These are phyloP conservation scores for Trametes cingulata DNA, from an alignment of 768 basidiomycete genomes.

Conservation along the genomic window DNA sequence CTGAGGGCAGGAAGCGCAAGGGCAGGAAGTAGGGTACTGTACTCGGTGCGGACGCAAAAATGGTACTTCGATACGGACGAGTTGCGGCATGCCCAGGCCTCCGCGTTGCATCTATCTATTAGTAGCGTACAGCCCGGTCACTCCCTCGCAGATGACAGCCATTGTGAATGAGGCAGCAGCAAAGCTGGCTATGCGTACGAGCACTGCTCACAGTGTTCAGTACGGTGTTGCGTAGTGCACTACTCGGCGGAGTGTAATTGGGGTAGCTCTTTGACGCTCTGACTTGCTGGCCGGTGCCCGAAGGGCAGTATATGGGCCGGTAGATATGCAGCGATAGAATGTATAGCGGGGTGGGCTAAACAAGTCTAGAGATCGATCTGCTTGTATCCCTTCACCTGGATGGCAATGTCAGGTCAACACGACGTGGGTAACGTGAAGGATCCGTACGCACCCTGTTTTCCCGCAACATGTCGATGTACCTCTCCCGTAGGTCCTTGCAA, in stretches of 20 bases:
- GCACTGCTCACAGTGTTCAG: no score
- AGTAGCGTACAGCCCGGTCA: not conserved
- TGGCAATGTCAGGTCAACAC: not conserved
- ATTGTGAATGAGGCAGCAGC: not conserved
- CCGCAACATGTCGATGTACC: constrained; percentile 75
- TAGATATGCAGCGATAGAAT: not conserved
- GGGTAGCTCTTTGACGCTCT: no score
- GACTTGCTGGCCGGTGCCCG: no score
- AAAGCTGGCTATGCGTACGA: no score
- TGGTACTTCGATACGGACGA: constrained; percentile 1
- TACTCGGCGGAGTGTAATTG: no score
- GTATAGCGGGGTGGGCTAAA: not conserved
- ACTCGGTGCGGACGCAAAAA: constrained; percentile 15
- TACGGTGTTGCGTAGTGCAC: not conserved
- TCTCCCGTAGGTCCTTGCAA: constrained; percentile 83
- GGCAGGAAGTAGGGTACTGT: constrained; percentile 47
- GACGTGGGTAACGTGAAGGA: not conserved
- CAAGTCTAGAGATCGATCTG: constrained; percentile 55
- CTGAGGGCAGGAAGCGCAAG: constrained; percentile 51
- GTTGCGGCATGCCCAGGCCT: constrained; percentile 1
- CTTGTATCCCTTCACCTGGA: constrained; percentile 86
- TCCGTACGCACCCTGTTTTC: constrained; percentile 70
- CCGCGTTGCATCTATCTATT: constrained; percentile 11
- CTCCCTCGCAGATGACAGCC: not conserved
- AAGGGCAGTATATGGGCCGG: not conserved